Percentiles rank a stretch among this genome's conserved stretches.
Conservation (phyloP, 495 filamentous ascomycete species). For the Entonaema liquescens region DNA sequence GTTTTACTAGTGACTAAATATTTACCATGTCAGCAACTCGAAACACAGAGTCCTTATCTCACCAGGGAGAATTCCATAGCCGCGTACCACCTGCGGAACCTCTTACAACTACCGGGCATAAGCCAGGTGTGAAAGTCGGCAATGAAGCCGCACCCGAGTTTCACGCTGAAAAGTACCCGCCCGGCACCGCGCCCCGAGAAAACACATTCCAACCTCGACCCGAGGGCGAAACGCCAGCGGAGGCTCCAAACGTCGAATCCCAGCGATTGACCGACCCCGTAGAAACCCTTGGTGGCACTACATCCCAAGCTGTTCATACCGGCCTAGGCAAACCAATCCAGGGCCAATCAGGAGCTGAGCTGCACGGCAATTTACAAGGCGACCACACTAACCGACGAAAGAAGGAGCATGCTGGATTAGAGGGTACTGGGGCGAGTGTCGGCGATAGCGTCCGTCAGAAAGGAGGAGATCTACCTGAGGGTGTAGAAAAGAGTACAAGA, state of each 20-base stretch:
- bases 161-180: conserved; percentile 64
- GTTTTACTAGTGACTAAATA: not conserved
- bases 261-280: conserved; percentile 46
- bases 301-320: conserved; percentile 67
- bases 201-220: conserved; percentile 68
- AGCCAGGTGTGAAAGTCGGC: conserved; percentile 68
- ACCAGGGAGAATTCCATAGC: conserved; percentile 66
- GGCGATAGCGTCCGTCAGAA: conserved; percentile 48
- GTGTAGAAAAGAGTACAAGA: conserved; percentile 47
- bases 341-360: conserved; percentile 68
- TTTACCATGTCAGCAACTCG: conserved; percentile 60
- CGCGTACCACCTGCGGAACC: conserved; percentile 61
- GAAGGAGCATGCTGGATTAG: conserved; percentile 62
- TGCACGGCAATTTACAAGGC: conserved; percentile 57
- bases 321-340: conserved; percentile 68
- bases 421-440: conserved; percentile 58
- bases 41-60: conserved; percentile 63
- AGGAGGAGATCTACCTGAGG: conserved; percentile 51
- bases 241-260: conserved; percentile 43
- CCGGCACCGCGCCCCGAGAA: conserved; percentile 71
- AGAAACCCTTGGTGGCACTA: conserved; percentile 69
- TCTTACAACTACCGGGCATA: conserved; percentile 65
- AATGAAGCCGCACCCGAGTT: conserved; percentile 71
- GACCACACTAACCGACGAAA: conserved; percentile 50
- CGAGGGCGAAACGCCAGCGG: conserved; percentile 55